Percentiles rank a stretch among this genome's conserved stretches.
These are phyloP conservation scores for Claviceps spartinae DNA, from an alignment of 2,329 filamentous ascomycete genomes.

Conservation along the genomic window DNA sequence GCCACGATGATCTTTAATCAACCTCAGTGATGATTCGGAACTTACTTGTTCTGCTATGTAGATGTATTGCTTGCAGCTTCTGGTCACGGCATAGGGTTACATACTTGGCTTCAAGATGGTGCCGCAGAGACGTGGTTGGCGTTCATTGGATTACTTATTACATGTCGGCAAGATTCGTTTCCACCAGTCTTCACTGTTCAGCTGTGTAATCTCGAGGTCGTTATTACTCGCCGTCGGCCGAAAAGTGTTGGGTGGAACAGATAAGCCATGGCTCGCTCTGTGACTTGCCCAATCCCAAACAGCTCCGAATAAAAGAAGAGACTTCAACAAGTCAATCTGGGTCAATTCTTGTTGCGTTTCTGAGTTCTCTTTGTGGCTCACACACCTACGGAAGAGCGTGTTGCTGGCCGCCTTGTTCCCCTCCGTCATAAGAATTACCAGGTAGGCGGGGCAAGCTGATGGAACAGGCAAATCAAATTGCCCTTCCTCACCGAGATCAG, in stretches of 20 bases:
- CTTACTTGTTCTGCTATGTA: background rate
- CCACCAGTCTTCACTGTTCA: background rate
- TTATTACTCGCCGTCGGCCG: background rate
- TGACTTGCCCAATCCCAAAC: background rate
- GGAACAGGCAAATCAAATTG: conserved; percentile 12
- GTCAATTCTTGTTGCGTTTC: background rate
- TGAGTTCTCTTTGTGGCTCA: too few species aligned
- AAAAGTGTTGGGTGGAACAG: conserved; percentile 3
- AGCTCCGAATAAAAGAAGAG: background rate
- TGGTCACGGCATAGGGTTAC: conserved; percentile 12
- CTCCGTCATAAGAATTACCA: too few species aligned
- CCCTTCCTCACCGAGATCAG: conserved; percentile 12
- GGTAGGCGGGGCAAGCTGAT: too few species aligned
- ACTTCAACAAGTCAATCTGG: background rate
- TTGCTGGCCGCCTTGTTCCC: background rate
- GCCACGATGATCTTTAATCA: background rate
- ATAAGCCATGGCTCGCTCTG: conserved; percentile 2
- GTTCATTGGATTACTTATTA: conserved; percentile 18
- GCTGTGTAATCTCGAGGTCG: background rate
- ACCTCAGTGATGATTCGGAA: conserved; percentile 7
- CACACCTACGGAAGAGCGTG: background rate
- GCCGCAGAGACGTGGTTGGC: conserved; percentile 23
- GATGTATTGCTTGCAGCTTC: conserved; percentile 7
- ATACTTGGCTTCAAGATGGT: conserved; percentile 9
- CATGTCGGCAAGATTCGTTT: background rate